Base-by-base conservation (phyloP, 2,329 filamentous ascomycete species). In the Colletotrichum paranaense region DNA sequence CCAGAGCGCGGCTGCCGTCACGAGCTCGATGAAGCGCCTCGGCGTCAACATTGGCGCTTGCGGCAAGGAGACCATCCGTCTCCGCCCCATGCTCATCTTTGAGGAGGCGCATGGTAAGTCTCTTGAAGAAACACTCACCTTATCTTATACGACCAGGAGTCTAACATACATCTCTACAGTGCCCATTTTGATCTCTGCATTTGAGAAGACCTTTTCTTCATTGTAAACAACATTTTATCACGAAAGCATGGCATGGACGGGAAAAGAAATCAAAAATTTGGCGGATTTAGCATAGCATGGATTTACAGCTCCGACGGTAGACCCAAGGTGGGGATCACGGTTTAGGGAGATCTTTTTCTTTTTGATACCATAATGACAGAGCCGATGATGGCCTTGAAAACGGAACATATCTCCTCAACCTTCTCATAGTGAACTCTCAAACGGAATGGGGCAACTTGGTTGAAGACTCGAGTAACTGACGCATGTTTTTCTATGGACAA, bases 71-170 rank as follows among this genome's bases (percentile, higher is more conserved):
- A 93, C 94, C 16, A 91, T 96, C 24, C 85, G 94, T 72, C 84
- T 96, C 80, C 87, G 94, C 77, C 94, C 94, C 11, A 96, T 96
- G 94, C 85, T 96, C 78, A 91, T 95, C 79, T 95, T 96, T 86
- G 91, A 93, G 86, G 89, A 91, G 83, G 86, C 90, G 79, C 93
- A 94, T 83, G 90, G 79, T 80, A 66, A 56, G 71, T 46, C 32
- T 14, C 14, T 4, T 46, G 42, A 14, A 30, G 11, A 19, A 46
- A 46, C 3, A 0, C 12, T 5, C 2, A 42, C 35, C 35, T 16
- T 42, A 42, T 42, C 14, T 42, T 14, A 0, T 5, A 14, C 4
- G n/a, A 49, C 2, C 5, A 2, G 7, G 4, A 7, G 4, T 14
- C 67, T 73, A 16, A 73, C 67, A n/a, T 8, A 9, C 19, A 14